Evolutionary conservation across 495 filamentous ascomycete genomes (phyloP).

Genomic region (Aspergillus carlsbadensis): DNA sequence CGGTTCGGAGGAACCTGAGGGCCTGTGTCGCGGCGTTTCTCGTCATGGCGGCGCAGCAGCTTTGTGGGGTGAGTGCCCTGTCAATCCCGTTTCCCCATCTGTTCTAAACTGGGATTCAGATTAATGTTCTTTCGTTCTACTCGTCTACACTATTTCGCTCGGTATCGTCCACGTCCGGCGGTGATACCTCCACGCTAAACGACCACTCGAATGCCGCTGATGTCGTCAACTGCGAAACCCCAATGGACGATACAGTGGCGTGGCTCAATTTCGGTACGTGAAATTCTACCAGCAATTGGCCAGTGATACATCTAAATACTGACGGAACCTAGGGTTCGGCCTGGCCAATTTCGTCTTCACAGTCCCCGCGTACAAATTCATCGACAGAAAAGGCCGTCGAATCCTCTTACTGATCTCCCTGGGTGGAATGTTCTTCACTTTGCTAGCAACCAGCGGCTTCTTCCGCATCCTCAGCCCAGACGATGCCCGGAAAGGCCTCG

Average conservation of each 20-base stretch:
- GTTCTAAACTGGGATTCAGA: conserved; percentile 17
- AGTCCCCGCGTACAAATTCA: conserved; percentile 18
- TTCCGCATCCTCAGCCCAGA: conserved; percentile 8
- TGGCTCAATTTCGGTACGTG: conserved; percentile 66
- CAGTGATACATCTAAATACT: conserved; percentile 49
- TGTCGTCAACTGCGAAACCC: no score
- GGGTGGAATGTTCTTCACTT: conserved; percentile 17
- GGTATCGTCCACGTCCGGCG: no score
- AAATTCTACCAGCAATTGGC: no score
- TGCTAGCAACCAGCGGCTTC: conserved; percentile 17
- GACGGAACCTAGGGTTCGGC: conserved; percentile 19
- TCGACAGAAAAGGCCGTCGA: conserved; percentile 25
- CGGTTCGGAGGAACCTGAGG: conserved; percentile 56
- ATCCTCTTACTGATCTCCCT: conserved; percentile 25
- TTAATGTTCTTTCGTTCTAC: conserved; percentile 76
- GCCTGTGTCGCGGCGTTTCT: conserved; percentile 56
- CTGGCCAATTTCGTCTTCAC: conserved; percentile 28
- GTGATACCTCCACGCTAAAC: no score
- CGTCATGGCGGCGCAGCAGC: conserved; percentile 70
- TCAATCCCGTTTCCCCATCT: neutral
- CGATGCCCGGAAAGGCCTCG: neutral
- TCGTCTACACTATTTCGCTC: conserved; percentile 57
- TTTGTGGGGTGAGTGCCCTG: conserved; percentile 51
- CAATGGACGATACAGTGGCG: neutral
- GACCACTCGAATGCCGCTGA: no score